Percentiles rank a stretch among this genome's conserved stretches.
Evolutionary conservation across 164 flowering plant genomes (phyloP).

Genomic region (Tetrastigma voinierianum): DNA sequence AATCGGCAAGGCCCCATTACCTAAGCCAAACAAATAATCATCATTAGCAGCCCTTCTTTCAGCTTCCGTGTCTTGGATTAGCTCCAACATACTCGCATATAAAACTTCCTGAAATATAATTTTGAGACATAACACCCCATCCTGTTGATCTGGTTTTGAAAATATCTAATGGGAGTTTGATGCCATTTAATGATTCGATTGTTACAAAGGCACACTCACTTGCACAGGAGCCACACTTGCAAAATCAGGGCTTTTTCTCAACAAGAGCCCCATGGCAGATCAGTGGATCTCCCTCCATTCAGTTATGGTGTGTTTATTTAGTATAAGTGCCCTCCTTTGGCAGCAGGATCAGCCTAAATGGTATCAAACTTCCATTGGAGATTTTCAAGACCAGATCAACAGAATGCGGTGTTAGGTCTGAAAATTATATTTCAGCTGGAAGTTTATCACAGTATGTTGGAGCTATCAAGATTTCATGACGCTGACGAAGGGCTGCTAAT

Average conservation of each 20-base stretch:
- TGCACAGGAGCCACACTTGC: no score
- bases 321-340: constrained; percentile 43
- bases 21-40: no score
- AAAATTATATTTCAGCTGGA: constrained; percentile 78
- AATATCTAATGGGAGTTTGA: constrained; percentile 58
- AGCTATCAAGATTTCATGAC: constrained; percentile 16
- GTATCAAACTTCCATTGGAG: constrained; percentile 54
- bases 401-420: constrained; percentile 84
- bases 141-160: constrained; percentile 67
- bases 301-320: constrained; percentile 30
- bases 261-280: no score
- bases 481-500: no score
- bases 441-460: constrained; percentile 64
- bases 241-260: no score
- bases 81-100: constrained; percentile 65
- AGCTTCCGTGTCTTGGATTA: not conserved
- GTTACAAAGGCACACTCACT: no score
- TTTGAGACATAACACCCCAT: constrained; percentile 85
- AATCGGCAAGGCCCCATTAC: no score
- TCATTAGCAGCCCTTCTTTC: no score
- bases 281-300: no score
- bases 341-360: constrained; percentile 58
- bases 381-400: constrained; percentile 64
- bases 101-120: constrained; percentile 69
- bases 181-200: no score